Evolutionary conservation across 129 eudicot genomes (phyloP).

Genomic region (Escallonia rubra): DNA sequence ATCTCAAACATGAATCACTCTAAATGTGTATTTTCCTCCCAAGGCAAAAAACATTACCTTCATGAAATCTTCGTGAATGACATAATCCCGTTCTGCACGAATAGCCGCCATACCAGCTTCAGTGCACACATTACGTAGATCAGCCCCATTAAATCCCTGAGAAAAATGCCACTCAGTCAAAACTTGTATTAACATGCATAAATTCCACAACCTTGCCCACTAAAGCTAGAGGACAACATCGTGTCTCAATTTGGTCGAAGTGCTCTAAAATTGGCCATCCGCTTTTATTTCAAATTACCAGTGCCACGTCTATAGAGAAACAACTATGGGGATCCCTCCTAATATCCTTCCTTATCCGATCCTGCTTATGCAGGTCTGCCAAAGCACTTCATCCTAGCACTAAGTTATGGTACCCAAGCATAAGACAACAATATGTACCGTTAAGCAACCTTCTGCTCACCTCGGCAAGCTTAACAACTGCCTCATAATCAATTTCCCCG

Average conservation of each 20-base stretch:
- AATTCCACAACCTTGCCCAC: no score
- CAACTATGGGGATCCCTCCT: no score
- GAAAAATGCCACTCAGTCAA: constrained; percentile 9
- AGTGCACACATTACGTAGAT: constrained; percentile 90
- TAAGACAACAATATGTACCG: background rate
- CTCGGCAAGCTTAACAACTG: constrained; percentile 95
- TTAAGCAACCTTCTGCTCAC: constrained; percentile 16
- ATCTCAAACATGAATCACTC: no score
- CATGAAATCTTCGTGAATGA: constrained; percentile 98
- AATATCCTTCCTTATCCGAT: no score
- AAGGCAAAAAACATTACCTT: constrained; percentile 43
- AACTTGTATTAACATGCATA: background rate
- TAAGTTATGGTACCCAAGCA: no score
- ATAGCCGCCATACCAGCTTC: constrained; percentile 99
- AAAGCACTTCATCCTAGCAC: no score
- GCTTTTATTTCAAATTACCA: no score
- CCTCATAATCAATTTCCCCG: constrained; percentile 97
- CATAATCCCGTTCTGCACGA: constrained; percentile 98
- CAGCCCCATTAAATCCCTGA: constrained; percentile 98
- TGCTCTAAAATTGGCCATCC: no score
- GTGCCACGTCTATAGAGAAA: no score
- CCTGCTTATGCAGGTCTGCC: no score
- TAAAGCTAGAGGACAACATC: no score
- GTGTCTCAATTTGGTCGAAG: no score
- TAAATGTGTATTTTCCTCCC: background rate